These are phyloP conservation scores for Marasmius sp. DNA, from an alignment of 1,284 basidiomycete species.

Conservation along the genomic window DNA sequence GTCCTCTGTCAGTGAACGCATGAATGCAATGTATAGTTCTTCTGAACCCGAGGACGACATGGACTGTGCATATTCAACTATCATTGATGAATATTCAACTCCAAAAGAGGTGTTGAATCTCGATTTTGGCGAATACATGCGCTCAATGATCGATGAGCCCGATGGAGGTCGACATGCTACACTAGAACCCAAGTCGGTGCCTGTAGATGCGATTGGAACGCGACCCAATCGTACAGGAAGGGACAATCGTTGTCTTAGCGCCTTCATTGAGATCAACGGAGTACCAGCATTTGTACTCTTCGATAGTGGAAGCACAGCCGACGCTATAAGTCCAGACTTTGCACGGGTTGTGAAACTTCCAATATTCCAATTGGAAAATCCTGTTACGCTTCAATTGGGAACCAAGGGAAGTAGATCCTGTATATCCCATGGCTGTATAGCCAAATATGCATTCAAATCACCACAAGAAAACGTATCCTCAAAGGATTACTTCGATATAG, in stretches of 20 bases:
- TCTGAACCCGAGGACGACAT: too few species aligned
- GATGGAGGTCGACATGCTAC: neutral
- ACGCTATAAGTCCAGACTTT: slow-evolving; percentile 22
- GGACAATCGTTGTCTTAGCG: slow-evolving; percentile 9
- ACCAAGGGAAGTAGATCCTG: slow-evolving; percentile 21
- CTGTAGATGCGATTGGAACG: neutral
- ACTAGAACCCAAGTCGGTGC: neutral
- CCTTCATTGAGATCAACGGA: slow-evolving; percentile 17
- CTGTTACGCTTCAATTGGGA: slow-evolving; percentile 21
- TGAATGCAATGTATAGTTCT: too few species aligned
- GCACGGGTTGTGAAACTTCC: slow-evolving; percentile 8
- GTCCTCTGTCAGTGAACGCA: too few species aligned
- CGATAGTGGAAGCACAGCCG: slow-evolving; percentile 22
- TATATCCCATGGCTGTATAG: slow-evolving; percentile 21
- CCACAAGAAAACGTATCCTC: neutral
- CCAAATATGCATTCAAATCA: neutral
- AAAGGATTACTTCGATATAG: slow-evolving; percentile 16
- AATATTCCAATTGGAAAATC: slow-evolving; percentile 19
- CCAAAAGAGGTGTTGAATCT: neutral
- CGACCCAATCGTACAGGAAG: neutral
- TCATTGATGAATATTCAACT: neutral
- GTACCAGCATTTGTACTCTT: slow-evolving; percentile 18
- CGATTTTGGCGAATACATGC: neutral
- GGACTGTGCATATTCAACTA: too few species aligned
- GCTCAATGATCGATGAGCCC: neutral